Evolutionary conservation across 805 yeast genomes (phyloP).

Genomic region (Kodamaea sagamina): DNA sequence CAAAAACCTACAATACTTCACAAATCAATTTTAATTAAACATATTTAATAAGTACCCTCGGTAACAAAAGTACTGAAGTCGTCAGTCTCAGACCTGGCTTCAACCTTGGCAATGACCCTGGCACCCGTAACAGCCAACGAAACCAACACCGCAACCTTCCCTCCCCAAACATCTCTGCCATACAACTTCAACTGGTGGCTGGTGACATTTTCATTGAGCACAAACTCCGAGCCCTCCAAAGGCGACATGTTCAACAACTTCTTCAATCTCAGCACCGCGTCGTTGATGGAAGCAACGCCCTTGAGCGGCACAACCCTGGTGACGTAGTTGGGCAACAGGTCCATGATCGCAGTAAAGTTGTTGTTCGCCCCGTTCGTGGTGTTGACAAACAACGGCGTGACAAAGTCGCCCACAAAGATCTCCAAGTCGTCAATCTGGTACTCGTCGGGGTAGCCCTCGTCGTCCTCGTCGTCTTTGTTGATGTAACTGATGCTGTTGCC

Average conservation of each 20-base stretch:
- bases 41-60: slow-evolving; percentile 14
- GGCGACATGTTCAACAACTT: slow-evolving; percentile 54
- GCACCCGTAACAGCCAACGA: slow-evolving; percentile 56
- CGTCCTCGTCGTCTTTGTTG: slow-evolving; percentile 77
- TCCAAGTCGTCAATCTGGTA: slow-evolving; percentile 84
- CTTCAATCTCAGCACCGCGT: slow-evolving; percentile 53
- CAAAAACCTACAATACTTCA: too few species aligned
- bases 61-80: slow-evolving; percentile 52
- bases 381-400: slow-evolving; percentile 61
- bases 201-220: slow-evolving; percentile 52
- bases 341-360: slow-evolving; percentile 71
- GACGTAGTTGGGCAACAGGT: slow-evolving; percentile 62
- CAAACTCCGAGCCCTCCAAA: slow-evolving; percentile 70
- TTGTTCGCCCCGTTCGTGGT: slow-evolving; percentile 45
- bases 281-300: slow-evolving; percentile 36
- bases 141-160: slow-evolving; percentile 53
- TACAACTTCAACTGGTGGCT: slow-evolving; percentile 77
- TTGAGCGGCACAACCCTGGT: slow-evolving; percentile 68
- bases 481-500: slow-evolving; percentile 71
- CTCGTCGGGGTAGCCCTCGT: slow-evolving; percentile 89
- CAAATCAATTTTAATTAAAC: slow-evolving; percentile 2
- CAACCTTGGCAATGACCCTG: slow-evolving; percentile 60
- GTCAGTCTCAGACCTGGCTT: slow-evolving; percentile 50
- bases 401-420: slow-evolving; percentile 77
- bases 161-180: slow-evolving; percentile 71